Evolutionary conservation across 495 filamentous ascomycete genomes (phyloP).

Genomic region (Hypoxylon lienhwacheense): DNA sequence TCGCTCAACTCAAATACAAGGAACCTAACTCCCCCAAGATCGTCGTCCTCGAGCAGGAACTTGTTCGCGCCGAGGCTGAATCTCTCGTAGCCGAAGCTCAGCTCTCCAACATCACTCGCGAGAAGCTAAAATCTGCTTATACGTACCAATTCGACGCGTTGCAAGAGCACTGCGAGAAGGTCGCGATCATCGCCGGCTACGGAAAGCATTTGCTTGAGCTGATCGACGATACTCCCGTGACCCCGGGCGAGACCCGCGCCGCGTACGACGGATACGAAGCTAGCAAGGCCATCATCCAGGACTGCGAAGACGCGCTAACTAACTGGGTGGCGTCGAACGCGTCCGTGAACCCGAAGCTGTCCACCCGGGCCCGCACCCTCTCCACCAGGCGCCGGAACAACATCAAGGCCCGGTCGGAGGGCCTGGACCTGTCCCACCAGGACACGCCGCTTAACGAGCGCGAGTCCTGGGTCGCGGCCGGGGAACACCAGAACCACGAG

Average conservation of each 20-base stretch:
- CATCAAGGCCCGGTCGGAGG: slow-evolving; percentile 63
- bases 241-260: slow-evolving; percentile 91
- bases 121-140: slow-evolving; percentile 98
- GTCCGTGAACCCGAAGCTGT: slow-evolving; percentile 80
- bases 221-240: slow-evolving; percentile 94
- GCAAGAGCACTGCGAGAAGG: slow-evolving; percentile 96
- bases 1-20: slow-evolving; percentile 99
- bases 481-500: slow-evolving; percentile 64
- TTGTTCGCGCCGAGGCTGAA: slow-evolving; percentile 97
- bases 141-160: slow-evolving; percentile 98
- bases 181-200: slow-evolving; percentile 95
- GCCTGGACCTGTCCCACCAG: slow-evolving; percentile 80
- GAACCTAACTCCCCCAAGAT: slow-evolving; percentile 97
- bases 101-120: slow-evolving; percentile 97
- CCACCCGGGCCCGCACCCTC: slow-evolving; percentile 78
- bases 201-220: slow-evolving; percentile 96
- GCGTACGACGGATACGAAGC: slow-evolving; percentile 98
- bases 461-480: slow-evolving; percentile 88
- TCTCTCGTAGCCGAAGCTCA: slow-evolving; percentile 97
- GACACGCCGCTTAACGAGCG: slow-evolving; percentile 80
- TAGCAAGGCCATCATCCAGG: slow-evolving; percentile 98
- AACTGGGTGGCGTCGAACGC: slow-evolving; percentile 95
- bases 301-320: slow-evolving; percentile 94
- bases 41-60: slow-evolving; percentile 95
- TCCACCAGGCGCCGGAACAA: slow-evolving; percentile 79